Evolutionary conservation across 805 yeast species (phyloP).

Genomic region (Ogataea parapolymorpha): DNA sequence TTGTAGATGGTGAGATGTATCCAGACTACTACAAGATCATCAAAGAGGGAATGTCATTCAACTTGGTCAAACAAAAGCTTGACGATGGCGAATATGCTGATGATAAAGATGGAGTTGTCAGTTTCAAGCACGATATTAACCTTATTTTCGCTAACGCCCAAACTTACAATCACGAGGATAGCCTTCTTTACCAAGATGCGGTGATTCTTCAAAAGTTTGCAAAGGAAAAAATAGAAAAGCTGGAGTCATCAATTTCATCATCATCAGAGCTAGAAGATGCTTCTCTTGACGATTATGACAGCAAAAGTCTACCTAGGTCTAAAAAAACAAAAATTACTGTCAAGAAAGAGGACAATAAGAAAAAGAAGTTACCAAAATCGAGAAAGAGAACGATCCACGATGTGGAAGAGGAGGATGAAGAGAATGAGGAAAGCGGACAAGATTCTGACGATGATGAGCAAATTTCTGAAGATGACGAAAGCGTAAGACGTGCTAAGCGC

Average conservation of each 20-base stretch:
- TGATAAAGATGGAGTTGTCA: slow-evolving; percentile 47
- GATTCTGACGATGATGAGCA: not conserved
- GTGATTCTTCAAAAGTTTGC: slow-evolving; percentile 53
- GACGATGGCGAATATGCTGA: slow-evolving; percentile 49
- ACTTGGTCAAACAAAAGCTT: slow-evolving; percentile 51
- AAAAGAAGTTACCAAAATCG: too few relatives aligned
- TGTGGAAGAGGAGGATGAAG: slow-evolving; percentile 8
- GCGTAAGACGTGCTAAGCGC: not conserved
- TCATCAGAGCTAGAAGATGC: too few relatives aligned
- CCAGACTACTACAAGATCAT: slow-evolving; percentile 81
- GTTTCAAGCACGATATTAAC: slow-evolving; percentile 54
- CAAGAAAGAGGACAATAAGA: not conserved
- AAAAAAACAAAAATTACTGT: not conserved
- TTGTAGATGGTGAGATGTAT: slow-evolving; percentile 64
- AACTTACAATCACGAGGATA: slow-evolving; percentile 68
- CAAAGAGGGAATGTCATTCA: slow-evolving; percentile 70
- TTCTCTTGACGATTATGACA: too few relatives aligned
- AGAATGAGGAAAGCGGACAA: slow-evolving; percentile 1
- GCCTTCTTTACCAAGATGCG: slow-evolving; percentile 73
- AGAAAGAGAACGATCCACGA: slow-evolving; percentile 2
- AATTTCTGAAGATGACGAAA: not conserved
- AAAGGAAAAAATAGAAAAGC: slow-evolving; percentile 37
- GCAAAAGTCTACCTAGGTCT: too few relatives aligned
- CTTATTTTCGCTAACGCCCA: slow-evolving; percentile 78
- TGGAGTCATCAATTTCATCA: slow-evolving; percentile 14